phyloP scores from a whole-genome alignment of 176 grass and related monocot species.

The Hyparrhenia diplandra region DNA sequence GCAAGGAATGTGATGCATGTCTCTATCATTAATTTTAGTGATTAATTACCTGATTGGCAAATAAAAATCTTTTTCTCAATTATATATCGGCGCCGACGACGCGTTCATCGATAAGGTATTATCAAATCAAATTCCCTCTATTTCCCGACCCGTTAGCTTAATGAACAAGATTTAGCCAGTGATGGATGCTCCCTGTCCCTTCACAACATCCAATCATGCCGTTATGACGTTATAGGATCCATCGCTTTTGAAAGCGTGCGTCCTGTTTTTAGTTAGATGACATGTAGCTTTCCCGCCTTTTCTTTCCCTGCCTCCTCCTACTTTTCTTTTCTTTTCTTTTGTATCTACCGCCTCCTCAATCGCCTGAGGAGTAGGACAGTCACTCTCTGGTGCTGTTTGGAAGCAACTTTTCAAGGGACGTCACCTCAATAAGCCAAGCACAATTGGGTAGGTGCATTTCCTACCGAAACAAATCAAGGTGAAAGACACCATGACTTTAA shows the following conservation, averaged over 20 bases:
- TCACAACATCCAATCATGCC: conserved; percentile 24
- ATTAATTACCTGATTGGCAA: neutral
- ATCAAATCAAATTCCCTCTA: neutral
- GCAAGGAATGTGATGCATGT: neutral
- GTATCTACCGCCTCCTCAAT: neutral
- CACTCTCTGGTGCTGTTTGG: conserved; percentile 15
- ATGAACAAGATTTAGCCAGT: conserved; percentile 40
- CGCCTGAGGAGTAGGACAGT: conserved; percentile 26
- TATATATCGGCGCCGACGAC: neutral
- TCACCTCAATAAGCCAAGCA: neutral
- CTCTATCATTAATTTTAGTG: neutral
- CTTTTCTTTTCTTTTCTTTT: no score
- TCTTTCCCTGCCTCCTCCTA: neutral
- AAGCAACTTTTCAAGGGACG: conserved; percentile 1
- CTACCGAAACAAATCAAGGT: neutral
- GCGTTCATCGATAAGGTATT: neutral
- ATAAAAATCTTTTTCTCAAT: neutral
- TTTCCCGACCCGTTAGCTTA: conserved; percentile 27
- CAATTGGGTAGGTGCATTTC: neutral
- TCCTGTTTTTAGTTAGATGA: conserved; percentile 30
- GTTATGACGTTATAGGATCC: conserved; percentile 34
- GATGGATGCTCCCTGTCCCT: conserved; percentile 7
- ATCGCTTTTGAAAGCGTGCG: neutral
- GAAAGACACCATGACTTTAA: neutral
- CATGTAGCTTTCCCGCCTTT: conserved; percentile 37